Evolutionary conservation across 345 rosid species (phyloP), one percentile per base, ranked within the genome.

Genomic region (Camelina hispida): DNA sequence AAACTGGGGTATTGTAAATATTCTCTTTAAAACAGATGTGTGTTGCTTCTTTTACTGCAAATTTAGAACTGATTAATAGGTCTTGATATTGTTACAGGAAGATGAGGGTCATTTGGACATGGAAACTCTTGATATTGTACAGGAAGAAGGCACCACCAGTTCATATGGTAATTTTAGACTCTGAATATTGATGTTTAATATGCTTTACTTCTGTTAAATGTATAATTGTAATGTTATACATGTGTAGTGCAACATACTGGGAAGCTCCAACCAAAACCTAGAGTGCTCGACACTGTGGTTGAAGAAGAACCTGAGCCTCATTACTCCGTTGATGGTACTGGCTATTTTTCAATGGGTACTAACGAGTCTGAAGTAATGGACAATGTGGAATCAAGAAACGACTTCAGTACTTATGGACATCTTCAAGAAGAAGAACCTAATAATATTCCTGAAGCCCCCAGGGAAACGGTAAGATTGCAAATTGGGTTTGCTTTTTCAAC

Each of bases 211-310:
- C 28, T 68, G 57, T n/a, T 44, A 11, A 20, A 51, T 20, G 6
- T 35, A 16, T 13, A 35, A 1, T 20, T 15, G 11, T 60, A 30
- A 18, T 50, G 73, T 1, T 25, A 38, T 43, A 14, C 17, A 10
- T 58, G 8, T 58, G 63, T 78, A 78, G 90, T 83, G 69, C 52
- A 61, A 58, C 73, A 56, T 44, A 48, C 67, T 56, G 81, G 84
- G 66, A 84, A 87, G 75, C 72, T 77, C 62, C 82, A 82, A 65
- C 84, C 90, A 70, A 80, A 83, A 71, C 83, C 82, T 35, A 79
- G 83, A 76, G 7, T 77, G 69, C 78, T 79, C 52, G 80, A 80
- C 16, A 76, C 81, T 76, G 56, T 77, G 63, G 38, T 65, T 65
- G 81, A 71, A 72, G 81, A 71, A 71, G 77, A 59, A 59, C 68